A percentile compares a stretch with the other conserved stretches of the same genome.
Evolutionary conservation across 768 basidiomycete genomes (phyloP).

Genomic region (Mrakia gelida): DNA sequence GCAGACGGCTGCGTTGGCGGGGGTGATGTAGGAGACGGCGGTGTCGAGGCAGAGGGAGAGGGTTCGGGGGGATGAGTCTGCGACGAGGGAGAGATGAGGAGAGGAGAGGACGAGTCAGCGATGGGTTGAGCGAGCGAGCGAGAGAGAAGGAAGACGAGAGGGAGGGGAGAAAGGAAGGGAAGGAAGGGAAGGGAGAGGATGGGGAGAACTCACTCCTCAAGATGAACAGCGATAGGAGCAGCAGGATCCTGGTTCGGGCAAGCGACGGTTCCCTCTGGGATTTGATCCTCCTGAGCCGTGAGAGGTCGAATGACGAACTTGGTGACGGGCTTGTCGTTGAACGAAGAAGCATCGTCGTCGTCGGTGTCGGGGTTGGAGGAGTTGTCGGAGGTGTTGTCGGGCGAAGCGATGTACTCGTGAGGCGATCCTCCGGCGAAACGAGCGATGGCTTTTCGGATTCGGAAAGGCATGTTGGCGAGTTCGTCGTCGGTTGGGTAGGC

Average conservation of each 20-base stretch:
- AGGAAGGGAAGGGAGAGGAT: too few relatives aligned
- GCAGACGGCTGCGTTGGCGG: not conserved
- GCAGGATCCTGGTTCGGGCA: constrained; percentile 5
- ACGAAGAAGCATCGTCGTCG: not conserved
- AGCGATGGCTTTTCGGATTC: not conserved
- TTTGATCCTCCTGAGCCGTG: not conserved
- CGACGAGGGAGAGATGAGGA: not conserved
- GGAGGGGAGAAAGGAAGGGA: not conserved
- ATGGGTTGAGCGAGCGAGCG: too few relatives aligned
- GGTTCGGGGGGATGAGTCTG: not conserved
- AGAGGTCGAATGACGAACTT: constrained; percentile 5
- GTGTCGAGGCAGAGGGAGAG: constrained; percentile 4
- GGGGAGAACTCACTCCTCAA: too few relatives aligned
- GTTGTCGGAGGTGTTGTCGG: not conserved
- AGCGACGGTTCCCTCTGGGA: not conserved
- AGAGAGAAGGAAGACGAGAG: not conserved
- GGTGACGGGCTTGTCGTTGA: not conserved
- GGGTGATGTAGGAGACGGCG: not conserved
- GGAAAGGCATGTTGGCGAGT: not conserved
- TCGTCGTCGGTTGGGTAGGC: constrained; percentile 1
- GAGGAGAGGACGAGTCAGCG: not conserved
- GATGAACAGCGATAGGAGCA: not conserved
- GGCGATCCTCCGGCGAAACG: not conserved
- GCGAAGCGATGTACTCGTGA: not conserved
- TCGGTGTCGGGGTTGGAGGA: not conserved